Percentiles rank a stretch among this genome's conserved stretches.
phyloP scores from a whole-genome alignment of 1,284 basidiomycete genomes.

The Cutaneotrichosporon cyanovorans region DNA sequence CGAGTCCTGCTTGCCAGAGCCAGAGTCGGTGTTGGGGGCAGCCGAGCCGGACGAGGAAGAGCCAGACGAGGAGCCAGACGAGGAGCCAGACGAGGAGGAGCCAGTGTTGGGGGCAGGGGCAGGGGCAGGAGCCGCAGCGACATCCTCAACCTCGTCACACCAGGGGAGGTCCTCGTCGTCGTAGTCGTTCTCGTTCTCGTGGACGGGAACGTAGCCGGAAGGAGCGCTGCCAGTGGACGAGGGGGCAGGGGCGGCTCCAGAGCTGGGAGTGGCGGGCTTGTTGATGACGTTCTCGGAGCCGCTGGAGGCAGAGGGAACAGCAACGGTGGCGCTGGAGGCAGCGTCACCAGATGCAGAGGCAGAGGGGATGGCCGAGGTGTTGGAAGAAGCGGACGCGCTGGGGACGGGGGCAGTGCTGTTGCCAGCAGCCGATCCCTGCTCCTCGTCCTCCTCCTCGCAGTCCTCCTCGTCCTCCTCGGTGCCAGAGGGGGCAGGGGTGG shows the following conservation, averaged over 20 bases:
- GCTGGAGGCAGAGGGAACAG: too few relatives aligned
- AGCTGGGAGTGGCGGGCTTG: neutral
- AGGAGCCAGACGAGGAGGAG: neutral
- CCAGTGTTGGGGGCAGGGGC: slow-evolving; percentile 18
- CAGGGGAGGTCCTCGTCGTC: slow-evolving; percentile 13
- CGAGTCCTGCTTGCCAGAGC: neutral
- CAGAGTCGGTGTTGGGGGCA: neutral
- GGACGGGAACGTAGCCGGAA: neutral
- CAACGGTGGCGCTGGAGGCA: too few relatives aligned
- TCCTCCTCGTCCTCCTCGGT: slow-evolving; percentile 1
- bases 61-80: neutral
- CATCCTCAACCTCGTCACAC: slow-evolving; percentile 13
- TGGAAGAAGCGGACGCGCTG: neutral
- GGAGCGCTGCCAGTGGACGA: slow-evolving; percentile 40
- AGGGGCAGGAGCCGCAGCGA: neutral
- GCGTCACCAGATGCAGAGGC: too few relatives aligned
- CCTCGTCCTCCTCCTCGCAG: slow-evolving; percentile 5
- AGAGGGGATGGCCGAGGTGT: neutral
- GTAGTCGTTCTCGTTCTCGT: neutral
- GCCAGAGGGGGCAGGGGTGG: neutral
- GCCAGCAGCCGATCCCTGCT: too few relatives aligned
- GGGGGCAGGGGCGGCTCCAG: neutral
- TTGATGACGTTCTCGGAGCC: too few relatives aligned
- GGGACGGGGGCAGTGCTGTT: too few relatives aligned
- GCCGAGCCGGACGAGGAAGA: neutral